Evolutionary conservation across 371 early-diverging fungal species (phyloP).

Genomic region (Phascolomyces articulosus): DNA sequence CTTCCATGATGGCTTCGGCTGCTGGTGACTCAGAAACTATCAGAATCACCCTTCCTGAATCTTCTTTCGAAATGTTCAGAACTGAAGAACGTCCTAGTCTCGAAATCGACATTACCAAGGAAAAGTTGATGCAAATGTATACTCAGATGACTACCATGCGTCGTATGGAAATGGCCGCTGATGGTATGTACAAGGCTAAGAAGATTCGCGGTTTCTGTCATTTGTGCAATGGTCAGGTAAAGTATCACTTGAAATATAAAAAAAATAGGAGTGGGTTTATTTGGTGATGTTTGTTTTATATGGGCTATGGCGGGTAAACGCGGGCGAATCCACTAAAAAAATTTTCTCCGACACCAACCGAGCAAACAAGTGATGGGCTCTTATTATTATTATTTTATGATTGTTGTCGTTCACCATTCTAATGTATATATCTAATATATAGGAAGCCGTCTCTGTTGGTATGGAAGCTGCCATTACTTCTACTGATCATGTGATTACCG

Average conservation of each 20-base stretch:
- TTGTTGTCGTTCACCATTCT: no score
- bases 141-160: constrained; percentile 88
- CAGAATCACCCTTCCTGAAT: constrained; percentile 60
- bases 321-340: constrained; percentile 19
- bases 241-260: neutral
- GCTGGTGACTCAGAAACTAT: constrained; percentile 36
- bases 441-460: constrained; percentile 97
- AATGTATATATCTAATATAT: constrained; percentile 4
- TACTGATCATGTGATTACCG: constrained; percentile 95
- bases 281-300: no score
- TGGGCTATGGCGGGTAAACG: constrained; percentile 17
- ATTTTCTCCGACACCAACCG: constrained; percentile 6
- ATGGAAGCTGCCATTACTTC: constrained; percentile 89
- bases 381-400: no score
- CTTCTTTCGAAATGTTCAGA: constrained; percentile 69
- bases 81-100: constrained; percentile 61
- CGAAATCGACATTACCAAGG: constrained; percentile 63
- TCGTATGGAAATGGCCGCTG: constrained; percentile 93
- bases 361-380: no score
- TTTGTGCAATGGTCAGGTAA: constrained; percentile 96
- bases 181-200: constrained; percentile 95
- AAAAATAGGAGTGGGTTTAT: no score
- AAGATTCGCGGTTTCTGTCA: constrained; percentile 99
- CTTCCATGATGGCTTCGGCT: constrained; percentile 12
- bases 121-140: constrained; percentile 83